Base-by-base conservation (phyloP, 768 basidiomycete genomes). In the Leccinum arenicola region DNA sequence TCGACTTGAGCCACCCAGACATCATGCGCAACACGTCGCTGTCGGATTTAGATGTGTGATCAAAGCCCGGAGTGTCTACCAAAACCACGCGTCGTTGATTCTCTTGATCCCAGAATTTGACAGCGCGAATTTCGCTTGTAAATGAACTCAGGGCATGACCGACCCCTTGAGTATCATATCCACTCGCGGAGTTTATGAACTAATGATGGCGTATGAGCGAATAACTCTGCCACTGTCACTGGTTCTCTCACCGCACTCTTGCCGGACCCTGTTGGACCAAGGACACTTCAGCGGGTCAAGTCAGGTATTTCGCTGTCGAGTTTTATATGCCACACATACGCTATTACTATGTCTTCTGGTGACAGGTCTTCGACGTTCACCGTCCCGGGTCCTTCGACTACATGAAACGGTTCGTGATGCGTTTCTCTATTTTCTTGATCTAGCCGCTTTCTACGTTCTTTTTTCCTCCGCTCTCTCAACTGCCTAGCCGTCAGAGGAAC, bases 61-160 rank as follows among this genome's bases (percentile, higher is more conserved):
- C 61, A n/a, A 70, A 70, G 1, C 69, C 61, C 0, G 70, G 69
- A 0, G 70, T 70, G 25, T 71, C 69, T 21, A 71, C 69, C 6
- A 70, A 23, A 6, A 68, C 67, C 2, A 68, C 48, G 10, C 29
- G 3, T 50, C 12, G 31, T 2, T 14, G 2, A 12, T 17, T 61
- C n/a, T 50, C 14, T 7, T 57, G 10, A 14, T 65, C 38, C 53
- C 17, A 25, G 35, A 58, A 59, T 52, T 14, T 61, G 58, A 63
- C 35, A 0, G 61, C 56, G 8, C 2, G 23, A 8, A 66, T 55
- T 6, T 66, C 3, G 3, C 29, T 58, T 17, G 64, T 61, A n/a
- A n/a, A 61, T 15, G 67, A 68, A 9, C 6, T 58, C 31, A 64
- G 40, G 12, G 14, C 3, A 25, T 60, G 62, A 10, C 67, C 67